A percentile compares a stretch with the other conserved stretches of the same genome.
Evolutionary conservation across 495 filamentous ascomycete species (phyloP).

Genomic region (Daldinia grandis): DNA sequence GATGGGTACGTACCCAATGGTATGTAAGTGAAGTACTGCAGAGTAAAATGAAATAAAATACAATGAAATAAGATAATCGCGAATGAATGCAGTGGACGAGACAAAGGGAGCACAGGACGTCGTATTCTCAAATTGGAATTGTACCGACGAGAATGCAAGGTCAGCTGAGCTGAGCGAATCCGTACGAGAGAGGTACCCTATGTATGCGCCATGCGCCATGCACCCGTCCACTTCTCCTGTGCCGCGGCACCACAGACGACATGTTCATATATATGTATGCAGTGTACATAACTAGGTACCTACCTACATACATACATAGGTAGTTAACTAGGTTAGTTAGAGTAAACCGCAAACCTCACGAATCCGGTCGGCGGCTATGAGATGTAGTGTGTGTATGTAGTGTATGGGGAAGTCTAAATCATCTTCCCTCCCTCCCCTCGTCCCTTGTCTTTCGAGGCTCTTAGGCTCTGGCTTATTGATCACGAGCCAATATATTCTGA

Average conservation of each 20-base stretch:
- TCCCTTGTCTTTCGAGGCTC: slow-evolving; percentile 12
- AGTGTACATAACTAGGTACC: too few species aligned
- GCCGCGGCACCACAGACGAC: slow-evolving; percentile 22
- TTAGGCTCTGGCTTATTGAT: slow-evolving; percentile 9
- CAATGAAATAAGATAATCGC: slow-evolving; percentile 5
- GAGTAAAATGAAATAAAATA: too few species aligned
- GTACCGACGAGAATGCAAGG: slow-evolving; percentile 37
- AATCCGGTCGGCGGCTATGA: background rate
- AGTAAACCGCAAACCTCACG: background rate
- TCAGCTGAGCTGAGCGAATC: slow-evolving; percentile 40
- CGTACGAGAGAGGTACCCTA: background rate
- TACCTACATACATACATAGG: too few species aligned
- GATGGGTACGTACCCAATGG: too few species aligned
- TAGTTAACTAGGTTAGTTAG: too few species aligned
- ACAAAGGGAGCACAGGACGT: slow-evolving; percentile 20
- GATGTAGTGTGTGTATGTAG: background rate
- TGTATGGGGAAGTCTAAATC: background rate
- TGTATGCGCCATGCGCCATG: slow-evolving; percentile 16
- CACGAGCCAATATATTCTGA: slow-evolving; percentile 30
- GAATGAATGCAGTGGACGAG: background rate
- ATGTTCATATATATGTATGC: too few species aligned
- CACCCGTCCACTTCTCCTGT: slow-evolving; percentile 27
- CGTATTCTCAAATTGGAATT: slow-evolving; percentile 40
- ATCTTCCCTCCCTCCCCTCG: too few species aligned
- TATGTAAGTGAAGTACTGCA: too few species aligned